phyloP scores from a whole-genome alignment of 352 stramenopile species.

The Hyaloperonospora brassicae region DNA sequence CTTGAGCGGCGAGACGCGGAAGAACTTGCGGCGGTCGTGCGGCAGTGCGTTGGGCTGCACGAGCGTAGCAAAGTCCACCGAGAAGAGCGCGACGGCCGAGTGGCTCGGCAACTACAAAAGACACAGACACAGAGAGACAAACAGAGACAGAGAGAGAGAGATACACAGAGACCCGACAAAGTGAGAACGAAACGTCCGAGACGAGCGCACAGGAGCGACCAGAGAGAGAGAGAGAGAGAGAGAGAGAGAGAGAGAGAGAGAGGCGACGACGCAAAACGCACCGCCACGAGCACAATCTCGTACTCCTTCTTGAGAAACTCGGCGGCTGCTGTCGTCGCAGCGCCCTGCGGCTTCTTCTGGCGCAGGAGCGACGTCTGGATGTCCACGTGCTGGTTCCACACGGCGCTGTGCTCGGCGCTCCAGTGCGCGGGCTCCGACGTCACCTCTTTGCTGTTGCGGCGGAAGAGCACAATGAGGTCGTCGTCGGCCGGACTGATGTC shows the following conservation, averaged over 20 bases:
- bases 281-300: slow-evolving; percentile 71
- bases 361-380: slow-evolving; percentile 72
- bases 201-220: too few species aligned
- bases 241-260: too few species aligned
- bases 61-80: slow-evolving; percentile 62
- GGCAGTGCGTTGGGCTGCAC: slow-evolving; percentile 38
- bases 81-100: slow-evolving; percentile 70
- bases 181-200: too few species aligned
- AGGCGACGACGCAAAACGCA: slow-evolving; percentile 5
- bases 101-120: slow-evolving; percentile 57
- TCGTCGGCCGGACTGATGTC: slow-evolving; percentile 68
- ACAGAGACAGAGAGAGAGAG: too few species aligned
- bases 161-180: too few species aligned
- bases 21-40: slow-evolving; percentile 38
- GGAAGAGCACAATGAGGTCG: slow-evolving; percentile 75
- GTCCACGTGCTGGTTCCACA: slow-evolving; percentile 70
- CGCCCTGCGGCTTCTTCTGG: slow-evolving; percentile 32
- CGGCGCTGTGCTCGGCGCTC: slow-evolving; percentile 56
- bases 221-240: too few species aligned
- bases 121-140: background rate
- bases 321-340: slow-evolving; percentile 1
- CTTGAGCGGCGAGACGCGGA: slow-evolving; percentile 59
- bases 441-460: slow-evolving; percentile 74
- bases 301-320: slow-evolving; percentile 77
- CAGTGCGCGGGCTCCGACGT: slow-evolving; percentile 61